A percentile compares a stretch with the other conserved stretches of the same genome.
Conservation (phyloP, 2,329 filamentous ascomycete genomes). For the Microascus cirrosus region DNA sequence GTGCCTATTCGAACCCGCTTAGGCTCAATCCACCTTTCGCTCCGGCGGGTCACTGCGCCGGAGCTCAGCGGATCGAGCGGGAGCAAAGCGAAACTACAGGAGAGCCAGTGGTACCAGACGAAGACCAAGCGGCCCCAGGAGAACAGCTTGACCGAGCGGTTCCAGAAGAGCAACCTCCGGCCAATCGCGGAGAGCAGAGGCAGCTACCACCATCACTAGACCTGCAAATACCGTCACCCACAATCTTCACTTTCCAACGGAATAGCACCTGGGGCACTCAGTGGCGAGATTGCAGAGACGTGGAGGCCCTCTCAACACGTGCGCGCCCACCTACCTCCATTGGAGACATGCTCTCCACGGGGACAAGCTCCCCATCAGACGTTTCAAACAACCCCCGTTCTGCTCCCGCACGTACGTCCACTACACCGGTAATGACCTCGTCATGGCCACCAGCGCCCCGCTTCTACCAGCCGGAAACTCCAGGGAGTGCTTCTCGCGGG, state of each 20-base stretch:
- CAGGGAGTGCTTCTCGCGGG: background rate
- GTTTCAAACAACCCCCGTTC: background rate
- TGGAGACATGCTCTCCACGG: background rate
- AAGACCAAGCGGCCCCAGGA: background rate
- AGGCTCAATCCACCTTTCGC: background rate
- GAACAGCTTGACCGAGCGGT: background rate
- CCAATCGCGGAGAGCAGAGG: background rate
- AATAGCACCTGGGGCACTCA: background rate
- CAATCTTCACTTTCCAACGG: background rate
- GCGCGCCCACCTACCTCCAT: background rate
- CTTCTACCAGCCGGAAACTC: background rate
- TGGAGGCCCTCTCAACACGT: background rate
- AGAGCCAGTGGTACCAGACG: background rate
- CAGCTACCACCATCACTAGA: background rate
- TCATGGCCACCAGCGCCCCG: background rate
- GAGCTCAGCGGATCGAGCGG: background rate
- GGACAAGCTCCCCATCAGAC: background rate
- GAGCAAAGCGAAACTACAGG: background rate
- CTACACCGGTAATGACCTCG: background rate
- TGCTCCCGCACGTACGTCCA: background rate
- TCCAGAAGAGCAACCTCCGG: background rate
- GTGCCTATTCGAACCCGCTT: constrained; percentile 1
- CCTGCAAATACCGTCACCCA: constrained; percentile 2
- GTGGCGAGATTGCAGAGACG: background rate
- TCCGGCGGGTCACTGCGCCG: background rate